phyloP scores from a whole-genome alignment of 768 basidiomycete species.

The Lentinula aciculospora region DNA sequence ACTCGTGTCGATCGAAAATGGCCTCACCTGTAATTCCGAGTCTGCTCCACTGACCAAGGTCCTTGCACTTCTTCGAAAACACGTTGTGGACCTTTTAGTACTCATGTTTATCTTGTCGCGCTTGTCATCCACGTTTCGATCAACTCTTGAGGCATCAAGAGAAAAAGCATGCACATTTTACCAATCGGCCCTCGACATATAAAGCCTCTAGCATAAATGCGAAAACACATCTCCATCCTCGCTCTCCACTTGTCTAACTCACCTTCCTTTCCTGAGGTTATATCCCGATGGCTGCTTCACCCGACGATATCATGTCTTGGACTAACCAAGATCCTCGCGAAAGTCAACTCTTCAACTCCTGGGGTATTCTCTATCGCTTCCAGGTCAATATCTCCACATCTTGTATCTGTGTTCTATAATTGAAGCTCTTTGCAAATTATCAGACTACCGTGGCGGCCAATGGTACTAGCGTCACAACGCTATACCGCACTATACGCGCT shows the following conservation, averaged over 20 bases:
- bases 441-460: conserved; percentile 61
- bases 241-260: conserved; percentile 20
- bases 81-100: conserved; percentile 59
- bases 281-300: conserved; percentile 39
- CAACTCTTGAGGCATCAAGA: conserved; percentile 50
- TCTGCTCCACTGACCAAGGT: conserved; percentile 70
- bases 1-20: conserved; percentile 71
- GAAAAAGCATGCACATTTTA: conserved; percentile 37
- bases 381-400: conserved; percentile 38
- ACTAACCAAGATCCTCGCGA: conserved; percentile 83
- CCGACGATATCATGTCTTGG: conserved; percentile 78
- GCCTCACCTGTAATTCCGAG: conserved; percentile 54
- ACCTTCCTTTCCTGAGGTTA: conserved; percentile 14
- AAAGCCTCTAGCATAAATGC: conserved; percentile 37
- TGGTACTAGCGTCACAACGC: conserved; percentile 69
- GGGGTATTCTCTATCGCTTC: conserved; percentile 79
- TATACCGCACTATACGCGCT: conserved; percentile 76
- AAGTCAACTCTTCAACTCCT: conserved; percentile 76
- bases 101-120: conserved; percentile 69
- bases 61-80: conserved; percentile 62
- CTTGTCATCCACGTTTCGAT: conserved; percentile 74
- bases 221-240: conserved; percentile 22
- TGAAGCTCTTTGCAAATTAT: conserved; percentile 18
- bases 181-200: conserved; percentile 41
- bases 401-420: conserved; percentile 11